Conservation (phyloP, 108 stramenopile genomes). For the Parietichytrium sp. region DNA sequence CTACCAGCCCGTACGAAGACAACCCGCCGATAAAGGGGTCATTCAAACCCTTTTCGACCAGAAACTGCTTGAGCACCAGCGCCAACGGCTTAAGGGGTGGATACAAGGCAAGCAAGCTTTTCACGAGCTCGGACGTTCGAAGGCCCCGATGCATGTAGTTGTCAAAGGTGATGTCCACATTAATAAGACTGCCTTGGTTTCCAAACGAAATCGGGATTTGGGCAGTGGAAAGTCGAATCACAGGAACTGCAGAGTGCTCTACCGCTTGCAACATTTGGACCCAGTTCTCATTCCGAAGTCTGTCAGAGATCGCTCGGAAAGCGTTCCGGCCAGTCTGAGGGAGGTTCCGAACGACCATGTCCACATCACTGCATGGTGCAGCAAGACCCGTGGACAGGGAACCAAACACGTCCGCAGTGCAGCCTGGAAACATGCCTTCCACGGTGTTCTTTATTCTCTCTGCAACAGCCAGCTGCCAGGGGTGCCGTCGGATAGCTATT, state of each 20-base stretch:
- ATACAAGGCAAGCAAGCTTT: conserved; percentile 39
- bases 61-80: conserved; percentile 83
- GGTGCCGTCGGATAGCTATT: background rate
- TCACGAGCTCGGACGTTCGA: conserved; percentile 43
- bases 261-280: conserved; percentile 29
- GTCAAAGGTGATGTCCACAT: conserved; percentile 89
- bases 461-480: conserved; percentile 30
- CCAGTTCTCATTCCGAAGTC: background rate
- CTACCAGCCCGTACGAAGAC: conserved; percentile 84
- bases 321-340: background rate
- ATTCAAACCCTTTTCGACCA: conserved; percentile 80
- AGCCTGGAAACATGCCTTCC: background rate
- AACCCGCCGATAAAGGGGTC: conserved; percentile 92
- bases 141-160: conserved; percentile 71
- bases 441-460: background rate
- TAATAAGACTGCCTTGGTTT: conserved; percentile 39
- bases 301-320: background rate
- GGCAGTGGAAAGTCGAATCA: background rate
- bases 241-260: background rate
- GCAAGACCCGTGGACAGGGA: conserved; percentile 9
- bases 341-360: conserved; percentile 19
- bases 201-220: conserved; percentile 29
- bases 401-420: background rate
- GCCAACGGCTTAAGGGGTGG: conserved; percentile 67
- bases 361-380: conserved; percentile 15